A percentile compares a stretch with the other conserved stretches of the same genome.
phyloP scores from a whole-genome alignment of 805 yeast species.

The Zygosaccharomyces bisporus region DNA sequence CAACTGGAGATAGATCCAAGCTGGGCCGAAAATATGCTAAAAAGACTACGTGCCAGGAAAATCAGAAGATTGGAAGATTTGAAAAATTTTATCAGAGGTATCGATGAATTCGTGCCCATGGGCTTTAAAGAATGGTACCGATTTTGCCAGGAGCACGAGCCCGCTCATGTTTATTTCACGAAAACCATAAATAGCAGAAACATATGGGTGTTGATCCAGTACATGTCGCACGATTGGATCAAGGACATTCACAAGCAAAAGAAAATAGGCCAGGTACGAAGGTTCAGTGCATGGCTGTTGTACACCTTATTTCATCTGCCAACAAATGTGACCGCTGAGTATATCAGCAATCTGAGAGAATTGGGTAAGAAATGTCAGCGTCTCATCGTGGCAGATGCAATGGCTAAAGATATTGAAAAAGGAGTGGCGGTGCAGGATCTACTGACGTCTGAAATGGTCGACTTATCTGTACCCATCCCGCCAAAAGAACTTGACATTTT shows the following conservation, averaged over 20 bases:
- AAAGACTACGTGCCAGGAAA: slow-evolving; percentile 13
- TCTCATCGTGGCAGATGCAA: slow-evolving; percentile 2
- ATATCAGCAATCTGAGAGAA: slow-evolving; percentile 29
- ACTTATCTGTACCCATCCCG: slow-evolving; percentile 5
- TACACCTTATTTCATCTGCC: slow-evolving; percentile 31
- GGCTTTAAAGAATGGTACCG: slow-evolving; percentile 33
- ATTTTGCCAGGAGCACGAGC: slow-evolving; percentile 29
- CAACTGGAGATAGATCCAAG: slow-evolving; percentile 24
- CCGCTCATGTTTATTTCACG: slow-evolving; percentile 21
- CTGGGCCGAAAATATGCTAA: slow-evolving; percentile 21
- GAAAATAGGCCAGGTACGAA: slow-evolving; percentile 9
- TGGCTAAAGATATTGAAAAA: slow-evolving; percentile 7
- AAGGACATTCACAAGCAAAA: slow-evolving; percentile 22
- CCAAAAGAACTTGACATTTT: slow-evolving; percentile 16
- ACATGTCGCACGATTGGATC: slow-evolving; percentile 30
- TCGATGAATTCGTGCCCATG: slow-evolving; percentile 15
- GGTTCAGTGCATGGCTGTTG: slow-evolving; percentile 27
- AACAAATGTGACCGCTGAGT: slow-evolving; percentile 22
- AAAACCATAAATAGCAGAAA: slow-evolving; percentile 16
- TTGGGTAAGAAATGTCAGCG: slow-evolving; percentile 30
- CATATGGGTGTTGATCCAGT: slow-evolving; percentile 28
- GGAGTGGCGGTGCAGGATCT: neutral
- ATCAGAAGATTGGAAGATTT: slow-evolving; percentile 22
- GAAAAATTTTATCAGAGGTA: slow-evolving; percentile 12
- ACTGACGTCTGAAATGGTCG: slow-evolving; percentile 11